Percentiles rank a stretch among this genome's conserved stretches.
These are phyloP conservation scores for Chamaecrista fasciculata DNA, from an alignment of 306 rosid species.

Conservation along the genomic window DNA sequence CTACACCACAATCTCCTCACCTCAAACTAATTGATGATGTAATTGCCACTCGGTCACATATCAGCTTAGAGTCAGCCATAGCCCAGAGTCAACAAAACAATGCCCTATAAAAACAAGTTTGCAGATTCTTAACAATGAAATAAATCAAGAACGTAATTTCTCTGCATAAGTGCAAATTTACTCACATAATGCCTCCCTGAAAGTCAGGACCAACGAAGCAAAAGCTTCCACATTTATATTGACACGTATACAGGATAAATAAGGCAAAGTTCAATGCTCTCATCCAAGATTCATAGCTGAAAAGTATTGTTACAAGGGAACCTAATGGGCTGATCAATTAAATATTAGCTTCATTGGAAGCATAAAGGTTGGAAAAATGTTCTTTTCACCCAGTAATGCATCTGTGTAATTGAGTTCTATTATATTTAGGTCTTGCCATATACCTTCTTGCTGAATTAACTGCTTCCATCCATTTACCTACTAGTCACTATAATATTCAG, in stretches of 20 bases:
- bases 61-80: not conserved
- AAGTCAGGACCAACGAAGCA: too few relatives aligned
- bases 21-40: not conserved
- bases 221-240: not conserved
- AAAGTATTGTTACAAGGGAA: not conserved
- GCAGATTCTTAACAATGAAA: not conserved
- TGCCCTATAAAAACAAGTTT: not conserved
- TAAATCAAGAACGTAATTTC: not conserved
- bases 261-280: not conserved
- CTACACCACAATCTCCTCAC: not conserved
- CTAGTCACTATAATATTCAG: not conserved
- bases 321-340: not conserved
- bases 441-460: too few relatives aligned
- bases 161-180: not conserved
- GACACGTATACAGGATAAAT: not conserved
- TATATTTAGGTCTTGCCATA: not conserved
- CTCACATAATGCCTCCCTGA: too few relatives aligned
- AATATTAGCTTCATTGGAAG: not conserved
- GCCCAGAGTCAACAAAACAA: not conserved
- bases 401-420: not conserved
- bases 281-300: not conserved
- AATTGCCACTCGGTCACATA: not conserved
- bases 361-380: not conserved
- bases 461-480: not conserved
- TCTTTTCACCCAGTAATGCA: not conserved